Percentiles rank a stretch among this genome's conserved stretches.
These are phyloP conservation scores for Lasiosphaeris hirsuta DNA, from an alignment of 495 filamentous ascomycete species.

Conservation along the genomic window DNA sequence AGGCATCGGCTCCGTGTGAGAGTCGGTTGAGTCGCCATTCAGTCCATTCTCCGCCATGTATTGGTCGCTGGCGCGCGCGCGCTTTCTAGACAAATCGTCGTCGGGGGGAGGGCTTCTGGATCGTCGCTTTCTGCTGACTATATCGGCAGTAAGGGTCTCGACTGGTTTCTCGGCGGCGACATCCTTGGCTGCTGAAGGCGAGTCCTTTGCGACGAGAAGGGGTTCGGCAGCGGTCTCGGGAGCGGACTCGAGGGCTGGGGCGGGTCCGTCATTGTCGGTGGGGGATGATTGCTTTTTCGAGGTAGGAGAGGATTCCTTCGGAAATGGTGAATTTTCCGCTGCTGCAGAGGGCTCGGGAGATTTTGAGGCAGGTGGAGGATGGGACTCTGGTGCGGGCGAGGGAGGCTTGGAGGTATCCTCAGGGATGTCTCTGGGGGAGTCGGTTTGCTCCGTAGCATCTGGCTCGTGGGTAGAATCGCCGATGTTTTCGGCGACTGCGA, in stretches of 20 bases:
- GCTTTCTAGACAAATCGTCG: conserved; percentile 42
- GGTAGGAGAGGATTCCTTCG: too few relatives aligned
- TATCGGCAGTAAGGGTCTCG: conserved; percentile 25
- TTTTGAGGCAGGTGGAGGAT: background rate
- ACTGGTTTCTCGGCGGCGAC: background rate
- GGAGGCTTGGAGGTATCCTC: background rate
- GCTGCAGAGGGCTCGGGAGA: background rate
- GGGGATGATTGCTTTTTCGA: too few relatives aligned
- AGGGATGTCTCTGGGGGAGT: conserved; percentile 8
- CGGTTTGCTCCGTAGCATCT: conserved; percentile 14
- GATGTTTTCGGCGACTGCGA: conserved; percentile 17
- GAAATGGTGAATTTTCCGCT: background rate
- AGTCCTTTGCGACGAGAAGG: background rate
- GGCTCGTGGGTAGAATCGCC: conserved; percentile 14
- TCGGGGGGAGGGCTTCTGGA: conserved; percentile 64
- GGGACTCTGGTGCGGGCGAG: background rate
- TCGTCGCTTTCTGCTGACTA: conserved; percentile 69
- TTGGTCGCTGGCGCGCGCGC: conserved; percentile 33
- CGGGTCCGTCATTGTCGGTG: too few relatives aligned
- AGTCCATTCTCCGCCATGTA: conserved; percentile 13
- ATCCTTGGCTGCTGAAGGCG: background rate
- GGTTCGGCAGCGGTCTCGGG: background rate
- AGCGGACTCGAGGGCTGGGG: background rate
- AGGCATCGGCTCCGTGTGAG: background rate
- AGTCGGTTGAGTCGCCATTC: background rate